Evolutionary conservation across 1,284 basidiomycete genomes (phyloP).

Genomic region (Fistulinella cinereoalba): DNA sequence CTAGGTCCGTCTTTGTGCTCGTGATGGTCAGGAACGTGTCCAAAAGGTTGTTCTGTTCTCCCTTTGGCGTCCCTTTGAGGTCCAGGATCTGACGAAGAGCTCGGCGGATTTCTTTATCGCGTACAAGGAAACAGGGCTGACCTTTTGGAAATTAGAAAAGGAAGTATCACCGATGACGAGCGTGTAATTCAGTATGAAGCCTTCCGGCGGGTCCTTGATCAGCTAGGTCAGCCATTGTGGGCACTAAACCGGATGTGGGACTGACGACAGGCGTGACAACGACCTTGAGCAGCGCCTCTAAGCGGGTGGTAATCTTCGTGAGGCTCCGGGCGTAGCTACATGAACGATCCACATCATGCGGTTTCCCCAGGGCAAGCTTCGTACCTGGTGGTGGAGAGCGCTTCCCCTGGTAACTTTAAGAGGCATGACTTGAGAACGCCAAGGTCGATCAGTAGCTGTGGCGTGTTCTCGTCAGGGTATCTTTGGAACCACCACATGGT

Average conservation of each 20-base stretch:
- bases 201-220: slow-evolving; percentile 75
- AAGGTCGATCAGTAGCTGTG: slow-evolving; percentile 87
- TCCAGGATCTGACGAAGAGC: slow-evolving; percentile 76
- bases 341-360: slow-evolving; percentile 8
- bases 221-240: slow-evolving; percentile 2
- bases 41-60: slow-evolving; percentile 84
- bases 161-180: slow-evolving; percentile 89
- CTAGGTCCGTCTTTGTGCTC: slow-evolving; percentile 82
- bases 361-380: slow-evolving; percentile 12
- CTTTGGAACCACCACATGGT: slow-evolving; percentile 1
- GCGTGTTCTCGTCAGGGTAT: slow-evolving; percentile 11
- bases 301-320: slow-evolving; percentile 72
- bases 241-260: slow-evolving; percentile 10
- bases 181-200: slow-evolving; percentile 92
- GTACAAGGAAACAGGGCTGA: slow-evolving; percentile 27
- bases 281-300: slow-evolving; percentile 92
- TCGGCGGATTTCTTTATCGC: no score
- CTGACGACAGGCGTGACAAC: slow-evolving; percentile 86
- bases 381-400: slow-evolving; percentile 55
- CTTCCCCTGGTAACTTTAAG: slow-evolving; percentile 76
- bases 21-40: slow-evolving; percentile 91
- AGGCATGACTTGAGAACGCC: slow-evolving; percentile 83
- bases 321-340: slow-evolving; percentile 78
- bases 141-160: slow-evolving; percentile 97
- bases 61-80: slow-evolving; percentile 87